phyloP scores from a whole-genome alignment of 208 protist genomes.

The Leptomonas seymouri region DNA sequence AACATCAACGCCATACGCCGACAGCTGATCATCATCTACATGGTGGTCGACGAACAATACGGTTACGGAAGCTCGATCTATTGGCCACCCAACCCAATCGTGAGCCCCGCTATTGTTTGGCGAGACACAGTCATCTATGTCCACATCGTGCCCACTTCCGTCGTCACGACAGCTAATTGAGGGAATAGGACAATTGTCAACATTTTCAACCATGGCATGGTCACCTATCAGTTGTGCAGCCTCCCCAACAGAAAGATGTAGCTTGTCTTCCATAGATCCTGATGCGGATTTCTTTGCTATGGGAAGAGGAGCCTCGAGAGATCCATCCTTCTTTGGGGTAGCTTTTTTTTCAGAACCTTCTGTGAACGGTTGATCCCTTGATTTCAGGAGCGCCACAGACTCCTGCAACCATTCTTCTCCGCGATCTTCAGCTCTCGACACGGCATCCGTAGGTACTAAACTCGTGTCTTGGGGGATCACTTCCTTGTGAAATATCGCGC shows the following conservation, averaged over 20 bases:
- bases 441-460: background rate
- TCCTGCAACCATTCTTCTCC: conserved; percentile 5
- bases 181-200: background rate
- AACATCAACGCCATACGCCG: conserved; percentile 6
- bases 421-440: background rate
- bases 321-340: background rate
- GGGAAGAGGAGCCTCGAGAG: background rate
- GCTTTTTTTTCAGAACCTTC: background rate
- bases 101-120: background rate
- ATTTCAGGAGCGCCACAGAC: background rate
- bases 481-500: background rate
- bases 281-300: background rate
- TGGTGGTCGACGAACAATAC: conserved; percentile 33
- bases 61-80: conserved; percentile 3
- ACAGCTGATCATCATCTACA: conserved; percentile 22
- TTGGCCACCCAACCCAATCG: background rate
- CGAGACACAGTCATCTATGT: background rate
- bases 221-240: conserved; percentile 9
- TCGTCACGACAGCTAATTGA: background rate
- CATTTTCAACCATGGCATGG: background rate
- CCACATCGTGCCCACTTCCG: background rate
- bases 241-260: conserved; percentile 6
- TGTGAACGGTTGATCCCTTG: background rate
- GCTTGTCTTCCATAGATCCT: background rate
- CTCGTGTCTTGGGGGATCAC: background rate